Evolutionary conservation across 306 rosid genomes (phyloP), one percentile per base, ranked within the genome.

Genomic region (Dryas drummondii): DNA sequence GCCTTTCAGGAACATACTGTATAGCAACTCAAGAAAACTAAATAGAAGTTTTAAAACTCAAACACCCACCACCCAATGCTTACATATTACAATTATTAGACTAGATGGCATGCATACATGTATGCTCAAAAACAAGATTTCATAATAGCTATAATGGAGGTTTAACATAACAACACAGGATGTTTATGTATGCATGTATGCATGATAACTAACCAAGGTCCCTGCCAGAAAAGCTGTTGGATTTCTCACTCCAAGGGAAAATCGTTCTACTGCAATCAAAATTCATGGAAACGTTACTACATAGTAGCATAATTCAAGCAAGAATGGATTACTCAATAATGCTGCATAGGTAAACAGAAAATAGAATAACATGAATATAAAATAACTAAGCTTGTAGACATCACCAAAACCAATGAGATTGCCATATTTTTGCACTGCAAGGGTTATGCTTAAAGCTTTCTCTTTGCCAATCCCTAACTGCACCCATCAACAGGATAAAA

Each of bases 361-460:
- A 53, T 27, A 42, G 15, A 65, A 55, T 5, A 15, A 53, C n/a
- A 62, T 4, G 47, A 27, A 40, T n/a, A 11, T 47, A n/a, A 40
- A 15, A n/a, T 8, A 75, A 22, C 8, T 41, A 22, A 66, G 57
- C 42, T 68, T 12, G 2, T 63, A 65, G 62, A 71, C 64, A 89
- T 84, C 76, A 89, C 93, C 87, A 54, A 89, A 84, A 77, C 93
- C 91, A 40, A 85, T 75, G n/a, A 89, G 91, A 70, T 87, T 89
- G 49, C 89, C 91, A 68, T 87, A 83, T 70, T 76, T 86, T 85
- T 89, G 91, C 79, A 89, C 91, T 6, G 65, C 80, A 10, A 51
- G 56, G 65, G 83, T 85, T 61, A 89, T 81, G 82, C 76, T 77
- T 70, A 62, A 51, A 67, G 88, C 86, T 83, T 77, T 87, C 76